Evolutionary conservation across 140 eudicot species (phyloP).

Genomic region (Oenanthe javanica): DNA sequence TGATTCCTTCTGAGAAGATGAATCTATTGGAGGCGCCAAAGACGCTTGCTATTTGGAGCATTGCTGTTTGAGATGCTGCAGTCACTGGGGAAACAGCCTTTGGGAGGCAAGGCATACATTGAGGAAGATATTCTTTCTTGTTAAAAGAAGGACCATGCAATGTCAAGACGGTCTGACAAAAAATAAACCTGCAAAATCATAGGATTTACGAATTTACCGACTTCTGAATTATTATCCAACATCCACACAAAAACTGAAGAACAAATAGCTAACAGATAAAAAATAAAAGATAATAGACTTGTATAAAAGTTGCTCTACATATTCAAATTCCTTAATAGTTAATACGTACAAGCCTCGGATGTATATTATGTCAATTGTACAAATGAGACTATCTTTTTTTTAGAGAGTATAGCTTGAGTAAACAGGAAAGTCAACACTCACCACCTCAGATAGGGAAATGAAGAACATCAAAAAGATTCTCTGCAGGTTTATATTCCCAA

Average conservation of each 20-base stretch:
- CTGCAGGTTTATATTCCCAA: no score
- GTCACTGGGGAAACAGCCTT: conserved; percentile 41
- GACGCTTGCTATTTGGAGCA: conserved; percentile 47
- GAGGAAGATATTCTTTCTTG: conserved; percentile 63
- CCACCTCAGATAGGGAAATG: no score
- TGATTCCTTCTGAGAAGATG: conserved; percentile 32
- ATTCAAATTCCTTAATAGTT: neutral
- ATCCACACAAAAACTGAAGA: neutral
- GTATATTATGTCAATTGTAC: no score
- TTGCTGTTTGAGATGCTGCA: conserved; percentile 27
- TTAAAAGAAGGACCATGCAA: conserved; percentile 42
- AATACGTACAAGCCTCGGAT: neutral
- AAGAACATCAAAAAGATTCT: no score
- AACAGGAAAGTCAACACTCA: no score
- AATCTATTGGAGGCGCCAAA: conserved; percentile 64
- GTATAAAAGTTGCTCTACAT: neutral
- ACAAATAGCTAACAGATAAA: neutral
- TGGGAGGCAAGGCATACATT: conserved; percentile 72
- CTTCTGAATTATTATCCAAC: neutral
- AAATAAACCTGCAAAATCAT: conserved; percentile 61
- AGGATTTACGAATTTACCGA: neutral
- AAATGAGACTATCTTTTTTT: no score
- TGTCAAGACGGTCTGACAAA: conserved; percentile 62
- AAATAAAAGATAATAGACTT: neutral
- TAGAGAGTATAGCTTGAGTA: no score